phyloP scores from a whole-genome alignment of 2,329 filamentous ascomycete genomes.

The Zymoseptoria ardabiliae region DNA sequence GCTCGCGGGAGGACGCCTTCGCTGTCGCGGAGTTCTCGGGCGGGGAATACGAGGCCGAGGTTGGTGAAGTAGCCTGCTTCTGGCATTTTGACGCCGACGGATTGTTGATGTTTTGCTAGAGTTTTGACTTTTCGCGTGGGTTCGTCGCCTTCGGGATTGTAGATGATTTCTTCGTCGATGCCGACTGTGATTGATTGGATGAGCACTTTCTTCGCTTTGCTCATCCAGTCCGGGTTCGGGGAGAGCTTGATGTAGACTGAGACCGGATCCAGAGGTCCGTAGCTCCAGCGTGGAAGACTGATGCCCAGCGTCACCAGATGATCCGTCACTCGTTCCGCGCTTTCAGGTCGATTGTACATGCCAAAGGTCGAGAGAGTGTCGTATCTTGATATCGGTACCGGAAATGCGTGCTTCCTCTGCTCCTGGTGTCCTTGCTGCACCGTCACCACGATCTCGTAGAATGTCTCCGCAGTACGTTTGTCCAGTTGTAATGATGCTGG shows the following conservation, averaged over 20 bases:
- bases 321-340: constrained; percentile 76
- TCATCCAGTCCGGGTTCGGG: constrained; percentile 85
- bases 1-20: constrained; percentile 82
- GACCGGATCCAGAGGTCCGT: constrained; percentile 89
- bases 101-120: constrained; percentile 74
- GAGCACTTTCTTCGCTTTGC: constrained; percentile 82
- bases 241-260: constrained; percentile 92
- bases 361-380: constrained; percentile 97
- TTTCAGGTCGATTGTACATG: constrained; percentile 97
- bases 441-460: constrained; percentile 91
- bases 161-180: constrained; percentile 98
- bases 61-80: constrained; percentile 91
- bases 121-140: constrained; percentile 84
- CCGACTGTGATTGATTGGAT: constrained; percentile 89
- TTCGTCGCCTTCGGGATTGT: constrained; percentile 94
- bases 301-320: constrained; percentile 88
- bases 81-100: constrained; percentile 75
- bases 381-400: constrained; percentile 84
- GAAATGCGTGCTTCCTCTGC: constrained; percentile 85
- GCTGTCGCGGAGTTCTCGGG: constrained; percentile 75
- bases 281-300: constrained; percentile 90
- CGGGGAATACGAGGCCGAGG: constrained; percentile 81
- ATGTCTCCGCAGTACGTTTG: constrained; percentile 92
- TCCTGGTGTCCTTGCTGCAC: constrained; percentile 83
- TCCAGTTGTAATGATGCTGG: constrained; percentile 86